Evolutionary conservation across 2,329 filamentous ascomycete genomes (phyloP).

Genomic region (Arachnomyces sp.): DNA sequence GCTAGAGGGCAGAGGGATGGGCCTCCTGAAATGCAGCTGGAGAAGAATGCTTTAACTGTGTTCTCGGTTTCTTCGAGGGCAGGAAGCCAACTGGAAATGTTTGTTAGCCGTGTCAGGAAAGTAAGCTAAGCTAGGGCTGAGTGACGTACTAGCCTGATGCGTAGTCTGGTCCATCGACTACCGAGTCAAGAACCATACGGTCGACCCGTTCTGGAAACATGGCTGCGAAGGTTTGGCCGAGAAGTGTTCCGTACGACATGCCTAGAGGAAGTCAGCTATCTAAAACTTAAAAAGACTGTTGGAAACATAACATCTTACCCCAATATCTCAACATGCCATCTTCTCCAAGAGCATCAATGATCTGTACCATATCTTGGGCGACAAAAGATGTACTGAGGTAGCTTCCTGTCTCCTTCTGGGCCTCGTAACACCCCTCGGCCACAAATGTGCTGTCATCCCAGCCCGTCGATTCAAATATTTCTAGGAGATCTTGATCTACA

Average conservation of each 20-base stretch:
- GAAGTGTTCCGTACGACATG: conserved; percentile 25
- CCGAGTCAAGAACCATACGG: conserved; percentile 31
- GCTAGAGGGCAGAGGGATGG: conserved; percentile 37
- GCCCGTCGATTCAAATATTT: neutral
- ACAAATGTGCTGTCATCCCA: conserved; percentile 3
- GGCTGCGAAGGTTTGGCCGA: conserved; percentile 26
- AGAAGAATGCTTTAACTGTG: conserved; percentile 47
- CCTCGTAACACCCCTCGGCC: conserved; percentile 6
- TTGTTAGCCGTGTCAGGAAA: conserved; percentile 9
- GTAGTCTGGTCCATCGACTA: conserved; percentile 37
- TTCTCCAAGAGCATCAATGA: conserved; percentile 39
- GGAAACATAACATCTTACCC: conserved; percentile 6
- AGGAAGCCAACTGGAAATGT: conserved; percentile 34
- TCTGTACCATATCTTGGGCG: conserved; percentile 38
- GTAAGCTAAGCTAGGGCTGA: neutral
- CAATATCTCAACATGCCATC: conserved; percentile 31
- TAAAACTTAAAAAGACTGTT: neutral
- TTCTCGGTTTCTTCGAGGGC: conserved; percentile 46
- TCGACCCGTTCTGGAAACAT: conserved; percentile 34
- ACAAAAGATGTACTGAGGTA: conserved; percentile 39
- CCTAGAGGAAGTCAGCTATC: conserved; percentile 28
- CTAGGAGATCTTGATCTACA: neutral
- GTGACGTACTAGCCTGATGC: conserved; percentile 22
- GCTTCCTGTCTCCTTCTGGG: conserved; percentile 21
- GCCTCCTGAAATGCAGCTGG: conserved; percentile 45